These are phyloP conservation scores for Amorphotheca resinae DNA, from an alignment of 495 filamentous ascomycete genomes.

Conservation along the genomic window DNA sequence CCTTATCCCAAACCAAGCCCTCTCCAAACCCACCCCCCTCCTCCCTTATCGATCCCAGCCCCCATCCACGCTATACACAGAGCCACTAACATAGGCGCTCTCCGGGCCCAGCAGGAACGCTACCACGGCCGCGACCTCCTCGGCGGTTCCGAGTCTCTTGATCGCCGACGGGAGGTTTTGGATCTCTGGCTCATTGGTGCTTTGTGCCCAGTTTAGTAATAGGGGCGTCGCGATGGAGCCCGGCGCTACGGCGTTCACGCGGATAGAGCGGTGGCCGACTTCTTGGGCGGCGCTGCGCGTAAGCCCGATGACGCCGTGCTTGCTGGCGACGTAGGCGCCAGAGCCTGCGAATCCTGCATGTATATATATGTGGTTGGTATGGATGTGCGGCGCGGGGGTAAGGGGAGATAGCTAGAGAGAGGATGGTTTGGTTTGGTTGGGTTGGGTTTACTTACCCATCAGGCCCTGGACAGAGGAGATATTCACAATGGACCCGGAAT, in stretches of 20 bases:
- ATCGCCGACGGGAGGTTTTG: slow-evolving; percentile 31
- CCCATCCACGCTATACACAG: slow-evolving; percentile 37
- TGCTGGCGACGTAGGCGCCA: slow-evolving; percentile 39
- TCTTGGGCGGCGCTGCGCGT: slow-evolving; percentile 43
- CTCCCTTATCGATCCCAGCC: slow-evolving; percentile 20
- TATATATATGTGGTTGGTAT: slow-evolving; percentile 23
- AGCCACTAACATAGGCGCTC: slow-evolving; percentile 38
- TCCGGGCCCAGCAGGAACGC: slow-evolving; percentile 39
- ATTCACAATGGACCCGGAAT: slow-evolving; percentile 24
- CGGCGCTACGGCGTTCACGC: slow-evolving; percentile 43
- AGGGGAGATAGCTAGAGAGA: too few species aligned
- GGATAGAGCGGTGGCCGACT: slow-evolving; percentile 36
- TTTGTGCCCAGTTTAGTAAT: slow-evolving; percentile 8
- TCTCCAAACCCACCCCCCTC: too few species aligned
- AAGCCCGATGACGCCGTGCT: slow-evolving; percentile 42
- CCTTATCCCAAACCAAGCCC: too few species aligned
- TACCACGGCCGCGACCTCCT: slow-evolving; percentile 41
- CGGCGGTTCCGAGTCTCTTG: slow-evolving; percentile 36
- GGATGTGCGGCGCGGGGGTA: slow-evolving; percentile 12
- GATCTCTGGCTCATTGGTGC: slow-evolving; percentile 20
- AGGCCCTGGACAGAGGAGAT: slow-evolving; percentile 19
- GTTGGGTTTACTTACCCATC: slow-evolving; percentile 25
- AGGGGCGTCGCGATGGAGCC: slow-evolving; percentile 27
- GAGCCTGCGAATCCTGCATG: slow-evolving; percentile 23
- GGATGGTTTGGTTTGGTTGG: too few species aligned